Evolutionary conservation across 768 basidiomycete genomes (phyloP).

Genomic region (Neoboletus brunneissimus): DNA sequence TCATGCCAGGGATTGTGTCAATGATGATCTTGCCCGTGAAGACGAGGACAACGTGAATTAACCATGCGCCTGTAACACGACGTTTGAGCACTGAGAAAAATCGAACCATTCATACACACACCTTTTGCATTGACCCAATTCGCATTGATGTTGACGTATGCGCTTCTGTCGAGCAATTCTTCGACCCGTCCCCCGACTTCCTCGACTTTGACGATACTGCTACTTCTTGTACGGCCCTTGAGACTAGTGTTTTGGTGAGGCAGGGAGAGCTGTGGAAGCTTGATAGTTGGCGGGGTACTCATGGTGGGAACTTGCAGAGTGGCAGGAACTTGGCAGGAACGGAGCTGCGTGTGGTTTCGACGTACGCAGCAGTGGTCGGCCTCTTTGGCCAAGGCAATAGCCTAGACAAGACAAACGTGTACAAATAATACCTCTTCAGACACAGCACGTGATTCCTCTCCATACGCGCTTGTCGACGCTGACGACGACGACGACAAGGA

Average conservation of each 20-base stretch:
- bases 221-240: slow-evolving; percentile 56
- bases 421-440: slow-evolving; percentile 9
- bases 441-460: slow-evolving; percentile 18
- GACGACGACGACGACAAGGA: neutral
- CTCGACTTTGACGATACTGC: slow-evolving; percentile 83
- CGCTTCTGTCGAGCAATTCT: slow-evolving; percentile 74
- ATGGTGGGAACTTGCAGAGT: slow-evolving; percentile 27
- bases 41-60: slow-evolving; percentile 95
- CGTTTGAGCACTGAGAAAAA: slow-evolving; percentile 1
- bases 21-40: slow-evolving; percentile 86
- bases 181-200: slow-evolving; percentile 72
- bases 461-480: neutral
- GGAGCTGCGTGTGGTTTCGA: neutral
- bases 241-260: slow-evolving; percentile 31
- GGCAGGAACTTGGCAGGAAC: neutral
- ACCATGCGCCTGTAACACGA: slow-evolving; percentile 80
- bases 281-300: slow-evolving; percentile 54
- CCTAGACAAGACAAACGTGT: slow-evolving; percentile 4
- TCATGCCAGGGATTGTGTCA: slow-evolving; percentile 92
- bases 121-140: slow-evolving; percentile 96
- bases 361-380: neutral
- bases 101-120: slow-evolving; percentile 28
- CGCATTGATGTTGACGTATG: slow-evolving; percentile 82
- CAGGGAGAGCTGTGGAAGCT: slow-evolving; percentile 47
- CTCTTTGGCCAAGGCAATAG: neutral